Base-by-base conservation (phyloP, 345 rosid genomes). In the Erodium maritimum region DNA sequence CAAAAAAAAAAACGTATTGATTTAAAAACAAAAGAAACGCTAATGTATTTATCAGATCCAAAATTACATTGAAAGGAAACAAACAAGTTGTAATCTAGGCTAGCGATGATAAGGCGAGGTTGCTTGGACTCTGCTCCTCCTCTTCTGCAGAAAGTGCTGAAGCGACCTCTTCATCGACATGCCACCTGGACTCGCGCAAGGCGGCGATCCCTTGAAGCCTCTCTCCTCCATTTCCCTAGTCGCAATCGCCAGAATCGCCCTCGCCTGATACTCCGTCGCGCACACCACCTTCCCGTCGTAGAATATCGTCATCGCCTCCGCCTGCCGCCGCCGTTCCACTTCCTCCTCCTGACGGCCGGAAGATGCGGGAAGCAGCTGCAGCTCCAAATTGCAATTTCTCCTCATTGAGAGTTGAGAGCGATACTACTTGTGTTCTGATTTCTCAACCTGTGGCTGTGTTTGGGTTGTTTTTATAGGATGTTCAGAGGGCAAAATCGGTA, bases 101-200 rank as follows among this genome's bases (percentile, higher is more conserved):
- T 42, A 42, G 11, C 48, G 11, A 42, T 11, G 48, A 42, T 42
- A 42, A 0, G 48, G 48, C 48, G 48, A 7, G 16, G 48, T 42
- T 2, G 48, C 48, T 11, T 42, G 48, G 16, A 42, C 13, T 42
- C 48, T 42, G 48, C 12, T 42, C 68, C 56, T 66, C 58, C 75
- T 61, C 66, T 71, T 62, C 21, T 66, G 71, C 13, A 71, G 71
- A 52, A 71, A 71, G 52, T 61, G 25, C 63, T 67, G 75, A 25
- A 71, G 68, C 5, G 75, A 71, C 57, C 68, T 66, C 75, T 67
- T 66, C 75, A 71, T 59, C 22, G 60, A 48, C 25, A 66, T 55
- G 10, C 20, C 61, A n/a, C 21, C 23, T 14, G 19, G 5, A 3
- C 50, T 19, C 9, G 53, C 23, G n/a, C n/a, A n/a, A n/a, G n/a